phyloP scores from a whole-genome alignment of 2,329 filamentous ascomycete genomes.

The Alternaria rosae region DNA sequence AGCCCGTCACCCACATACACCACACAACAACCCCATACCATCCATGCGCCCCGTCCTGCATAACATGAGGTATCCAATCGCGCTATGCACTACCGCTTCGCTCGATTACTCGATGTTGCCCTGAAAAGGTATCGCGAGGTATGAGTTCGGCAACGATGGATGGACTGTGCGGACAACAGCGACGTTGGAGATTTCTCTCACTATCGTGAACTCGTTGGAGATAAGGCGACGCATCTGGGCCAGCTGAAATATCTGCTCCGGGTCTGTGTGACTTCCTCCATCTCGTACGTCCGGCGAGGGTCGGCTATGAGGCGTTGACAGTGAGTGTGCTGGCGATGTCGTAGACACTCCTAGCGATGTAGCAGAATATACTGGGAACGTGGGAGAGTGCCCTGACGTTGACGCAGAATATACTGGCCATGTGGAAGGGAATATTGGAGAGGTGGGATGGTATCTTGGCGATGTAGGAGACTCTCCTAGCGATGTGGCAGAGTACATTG shows the following conservation, averaged over 20 bases:
- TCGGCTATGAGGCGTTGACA: too few relatives aligned
- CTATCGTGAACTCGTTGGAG: neutral
- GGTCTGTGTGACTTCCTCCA: neutral
- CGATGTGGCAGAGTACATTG: neutral
- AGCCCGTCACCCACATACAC: too few relatives aligned
- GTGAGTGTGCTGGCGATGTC: neutral
- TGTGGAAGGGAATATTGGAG: neutral
- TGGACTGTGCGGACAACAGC: neutral
- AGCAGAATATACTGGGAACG: neutral
- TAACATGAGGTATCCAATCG: neutral
- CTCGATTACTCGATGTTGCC: neutral
- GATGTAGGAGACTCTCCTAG: neutral
- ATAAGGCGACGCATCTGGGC: neutral
- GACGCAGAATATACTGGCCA: neutral
- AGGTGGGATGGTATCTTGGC: too few relatives aligned
- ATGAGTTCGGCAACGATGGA: neutral
- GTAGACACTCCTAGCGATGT: accelerated
- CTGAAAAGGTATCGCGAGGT: accelerated
- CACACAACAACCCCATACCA: too few relatives aligned
- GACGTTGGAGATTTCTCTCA: neutral
- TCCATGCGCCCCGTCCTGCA: neutral
- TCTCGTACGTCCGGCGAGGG: accelerated
- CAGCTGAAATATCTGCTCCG: neutral
- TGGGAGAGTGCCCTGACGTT: neutral
- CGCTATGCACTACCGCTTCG: neutral